These are phyloP conservation scores for Tulasnella sp. DNA, from an alignment of 768 basidiomycete species.

Conservation along the genomic window DNA sequence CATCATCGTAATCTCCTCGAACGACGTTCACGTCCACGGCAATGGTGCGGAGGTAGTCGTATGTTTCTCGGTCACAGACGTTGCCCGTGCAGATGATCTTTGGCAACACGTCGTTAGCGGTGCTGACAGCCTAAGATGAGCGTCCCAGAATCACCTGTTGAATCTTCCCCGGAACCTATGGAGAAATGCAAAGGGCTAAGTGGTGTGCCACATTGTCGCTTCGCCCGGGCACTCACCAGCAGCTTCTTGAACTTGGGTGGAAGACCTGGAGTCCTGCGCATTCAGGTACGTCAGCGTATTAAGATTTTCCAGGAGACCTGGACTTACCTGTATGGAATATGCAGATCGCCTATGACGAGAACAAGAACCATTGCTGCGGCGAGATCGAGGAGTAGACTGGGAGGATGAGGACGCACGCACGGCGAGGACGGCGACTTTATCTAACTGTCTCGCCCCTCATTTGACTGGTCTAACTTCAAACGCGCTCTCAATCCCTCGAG, in stretches of 20 bases:
- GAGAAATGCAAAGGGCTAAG: slow-evolving; percentile 4
- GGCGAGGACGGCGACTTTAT: too few relatives aligned
- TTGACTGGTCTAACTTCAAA: too few relatives aligned
- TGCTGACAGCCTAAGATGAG: not conserved
- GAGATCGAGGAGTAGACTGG: slow-evolving; percentile 17
- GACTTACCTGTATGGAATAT: slow-evolving; percentile 71
- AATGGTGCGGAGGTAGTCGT: slow-evolving; percentile 93
- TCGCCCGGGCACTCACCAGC: slow-evolving; percentile 46
- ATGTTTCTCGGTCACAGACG: slow-evolving; percentile 95
- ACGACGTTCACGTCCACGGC: slow-evolving; percentile 89
- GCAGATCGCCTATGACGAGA: slow-evolving; percentile 93
- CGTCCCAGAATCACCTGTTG: slow-evolving; percentile 52
- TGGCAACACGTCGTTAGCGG: not conserved
- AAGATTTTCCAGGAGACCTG: not conserved
- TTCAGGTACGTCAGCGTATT: not conserved
- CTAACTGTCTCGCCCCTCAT: too few relatives aligned
- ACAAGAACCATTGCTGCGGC: slow-evolving; percentile 72
- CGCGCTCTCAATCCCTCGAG: too few relatives aligned
- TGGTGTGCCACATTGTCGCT: slow-evolving; percentile 2
- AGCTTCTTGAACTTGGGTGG: slow-evolving; percentile 97
- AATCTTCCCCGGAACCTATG: slow-evolving; percentile 82
- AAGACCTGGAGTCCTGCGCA: slow-evolving; percentile 67
- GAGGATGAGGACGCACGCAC: too few relatives aligned
- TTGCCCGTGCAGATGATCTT: slow-evolving; percentile 92
- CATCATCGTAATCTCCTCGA: slow-evolving; percentile 94